Evolutionary conservation across 2,329 filamentous ascomycete genomes (phyloP).

Genomic region (Arthrobotrys pseudoclavata): DNA sequence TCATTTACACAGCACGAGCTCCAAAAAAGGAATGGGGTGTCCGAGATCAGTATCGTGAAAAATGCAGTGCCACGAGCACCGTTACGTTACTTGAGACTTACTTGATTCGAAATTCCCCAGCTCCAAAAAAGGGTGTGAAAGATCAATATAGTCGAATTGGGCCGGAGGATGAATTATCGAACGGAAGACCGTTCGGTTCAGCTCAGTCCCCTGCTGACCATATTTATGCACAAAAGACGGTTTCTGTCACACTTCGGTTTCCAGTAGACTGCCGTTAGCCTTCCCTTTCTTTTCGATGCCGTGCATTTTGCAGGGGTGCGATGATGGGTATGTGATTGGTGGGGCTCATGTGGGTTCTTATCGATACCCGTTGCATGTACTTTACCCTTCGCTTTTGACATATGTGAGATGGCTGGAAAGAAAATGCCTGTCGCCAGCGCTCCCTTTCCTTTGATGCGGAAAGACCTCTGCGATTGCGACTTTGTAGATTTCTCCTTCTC

Average conservation of each 20-base stretch:
- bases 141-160: slow-evolving; percentile 7
- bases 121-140: slow-evolving; percentile 5
- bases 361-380: slow-evolving; percentile 3
- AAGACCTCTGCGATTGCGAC: not conserved
- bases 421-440: slow-evolving; percentile 16
- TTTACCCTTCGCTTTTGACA: not conserved
- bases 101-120: slow-evolving; percentile 15
- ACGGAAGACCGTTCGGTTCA: not conserved
- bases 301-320: slow-evolving; percentile 10
- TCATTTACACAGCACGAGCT: not conserved
- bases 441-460: slow-evolving; percentile 1
- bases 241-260: slow-evolving; percentile 25
- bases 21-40: not conserved
- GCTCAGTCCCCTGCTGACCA: slow-evolving; percentile 17
- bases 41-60: slow-evolving; percentile 26
- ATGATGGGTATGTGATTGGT: slow-evolving; percentile 7
- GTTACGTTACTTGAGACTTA: slow-evolving; percentile 15
- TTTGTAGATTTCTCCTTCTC: not conserved
- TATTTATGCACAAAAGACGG: slow-evolving; percentile 31
- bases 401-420: slow-evolving; percentile 3
- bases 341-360: slow-evolving; percentile 11
- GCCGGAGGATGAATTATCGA: not conserved
- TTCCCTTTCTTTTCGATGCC: slow-evolving; percentile 7
- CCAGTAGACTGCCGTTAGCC: not conserved
- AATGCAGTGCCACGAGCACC: not conserved